Evolutionary conservation across 352 stramenopile species (phyloP).

Genomic region (Saprolegnia parasitica): DNA sequence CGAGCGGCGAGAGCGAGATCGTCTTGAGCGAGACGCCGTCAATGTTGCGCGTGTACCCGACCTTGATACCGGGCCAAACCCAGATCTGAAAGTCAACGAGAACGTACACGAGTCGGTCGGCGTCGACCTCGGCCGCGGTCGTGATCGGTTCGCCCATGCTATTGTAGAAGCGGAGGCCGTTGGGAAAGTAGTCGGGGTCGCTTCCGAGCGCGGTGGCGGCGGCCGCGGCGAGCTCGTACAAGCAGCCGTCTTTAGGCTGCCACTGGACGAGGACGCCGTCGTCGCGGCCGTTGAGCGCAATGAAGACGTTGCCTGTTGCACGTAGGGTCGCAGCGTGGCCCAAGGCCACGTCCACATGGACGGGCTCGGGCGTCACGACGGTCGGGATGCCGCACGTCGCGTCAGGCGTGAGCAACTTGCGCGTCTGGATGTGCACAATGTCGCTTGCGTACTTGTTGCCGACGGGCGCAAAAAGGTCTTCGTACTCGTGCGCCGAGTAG

Average conservation of each 20-base stretch:
- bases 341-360: constrained; percentile 37
- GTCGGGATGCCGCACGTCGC: neutral
- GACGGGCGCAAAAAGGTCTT: neutral
- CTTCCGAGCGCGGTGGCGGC: constrained; percentile 43
- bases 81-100: constrained; percentile 66
- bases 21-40: constrained; percentile 57
- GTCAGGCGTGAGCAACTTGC: constrained; percentile 36
- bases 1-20: constrained; percentile 50
- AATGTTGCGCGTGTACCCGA: constrained; percentile 52
- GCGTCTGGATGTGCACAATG: constrained; percentile 43
- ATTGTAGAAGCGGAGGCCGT: constrained; percentile 59
- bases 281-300: constrained; percentile 69
- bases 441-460: constrained; percentile 57
- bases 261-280: constrained; percentile 47
- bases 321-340: constrained; percentile 35
- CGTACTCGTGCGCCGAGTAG: neutral
- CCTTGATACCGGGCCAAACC: constrained; percentile 66
- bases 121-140: constrained; percentile 36
- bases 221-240: constrained; percentile 43
- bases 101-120: constrained; percentile 52
- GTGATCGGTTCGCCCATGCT: constrained; percentile 46
- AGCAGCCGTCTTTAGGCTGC: constrained; percentile 35
- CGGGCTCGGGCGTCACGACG: neutral
- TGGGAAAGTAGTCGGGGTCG: constrained; percentile 44
- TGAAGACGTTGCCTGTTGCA: constrained; percentile 41